Percentiles rank a stretch among this genome's conserved stretches.
Conservation (phyloP, 176 grass and related monocot genomes). For the Aegilops umbellulata region DNA sequence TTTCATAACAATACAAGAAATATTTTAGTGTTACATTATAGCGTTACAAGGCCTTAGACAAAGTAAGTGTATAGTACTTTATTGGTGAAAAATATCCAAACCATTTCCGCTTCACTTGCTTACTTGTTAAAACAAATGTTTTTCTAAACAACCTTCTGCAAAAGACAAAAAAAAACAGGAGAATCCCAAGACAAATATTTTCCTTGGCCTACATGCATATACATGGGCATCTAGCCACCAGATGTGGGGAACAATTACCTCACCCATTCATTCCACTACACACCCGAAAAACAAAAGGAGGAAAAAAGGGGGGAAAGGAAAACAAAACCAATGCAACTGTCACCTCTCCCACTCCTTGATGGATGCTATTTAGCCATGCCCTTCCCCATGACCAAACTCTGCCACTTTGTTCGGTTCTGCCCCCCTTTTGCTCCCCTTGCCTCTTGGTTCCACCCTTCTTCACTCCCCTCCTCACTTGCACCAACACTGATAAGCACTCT, state of each 20-base stretch:
- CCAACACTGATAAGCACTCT: neutral
- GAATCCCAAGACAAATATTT: neutral
- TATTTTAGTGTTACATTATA: neutral
- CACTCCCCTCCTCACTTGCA: constrained; percentile 16
- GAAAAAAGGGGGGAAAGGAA: neutral
- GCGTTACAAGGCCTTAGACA: neutral
- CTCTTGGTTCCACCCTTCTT: neutral
- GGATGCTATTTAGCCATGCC: constrained; percentile 40
- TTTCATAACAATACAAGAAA: neutral
- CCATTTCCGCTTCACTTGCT: neutral
- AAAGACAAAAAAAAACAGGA: neutral
- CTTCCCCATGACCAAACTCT: constrained; percentile 31
- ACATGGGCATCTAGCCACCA: constrained; percentile 30
- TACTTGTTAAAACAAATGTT: too few species aligned
- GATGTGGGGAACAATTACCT: constrained; percentile 27
- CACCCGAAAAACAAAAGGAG: neutral
- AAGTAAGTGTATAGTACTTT: neutral
- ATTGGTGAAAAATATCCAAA: neutral
- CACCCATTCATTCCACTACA: constrained; percentile 9
- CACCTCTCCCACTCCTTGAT: constrained; percentile 6
- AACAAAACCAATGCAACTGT: neutral
- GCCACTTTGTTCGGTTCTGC: constrained; percentile 35
- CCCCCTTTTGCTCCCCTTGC: neutral
- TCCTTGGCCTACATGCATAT: constrained; percentile 1
- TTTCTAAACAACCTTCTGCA: neutral